phyloP scores from a whole-genome alignment of 345 rosid genomes.

The Populus simonii region DNA sequence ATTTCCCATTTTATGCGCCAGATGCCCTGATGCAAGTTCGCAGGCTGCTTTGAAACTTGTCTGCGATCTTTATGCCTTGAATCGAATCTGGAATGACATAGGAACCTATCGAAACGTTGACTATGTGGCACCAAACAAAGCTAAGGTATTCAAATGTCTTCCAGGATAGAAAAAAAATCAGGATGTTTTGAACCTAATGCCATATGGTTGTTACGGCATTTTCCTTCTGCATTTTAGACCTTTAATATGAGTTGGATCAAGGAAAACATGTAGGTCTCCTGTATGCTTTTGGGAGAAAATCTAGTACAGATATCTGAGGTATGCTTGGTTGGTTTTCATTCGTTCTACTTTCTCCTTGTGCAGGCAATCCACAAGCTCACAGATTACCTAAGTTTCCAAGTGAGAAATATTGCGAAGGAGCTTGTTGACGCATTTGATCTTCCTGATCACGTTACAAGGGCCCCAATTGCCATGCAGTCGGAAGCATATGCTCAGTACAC shows the following conservation, averaged over 20 bases:
- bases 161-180: background rate
- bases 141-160: constrained; percentile 59
- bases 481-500: constrained; percentile 92
- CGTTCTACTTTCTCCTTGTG: background rate
- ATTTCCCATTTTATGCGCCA: constrained; percentile 18
- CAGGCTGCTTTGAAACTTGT: constrained; percentile 77
- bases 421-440: constrained; percentile 81
- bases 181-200: background rate
- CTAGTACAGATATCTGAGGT: background rate
- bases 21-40: constrained; percentile 75
- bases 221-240: background rate
- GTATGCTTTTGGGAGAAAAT: background rate
- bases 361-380: constrained; percentile 93
- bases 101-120: constrained; percentile 94
- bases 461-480: constrained; percentile 92
- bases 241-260: background rate
- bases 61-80: constrained; percentile 95
- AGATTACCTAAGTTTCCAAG: constrained; percentile 84
- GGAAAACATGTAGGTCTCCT: background rate
- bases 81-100: constrained; percentile 89
- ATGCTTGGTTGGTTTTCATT: background rate
- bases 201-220: background rate
- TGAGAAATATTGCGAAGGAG: constrained; percentile 73
- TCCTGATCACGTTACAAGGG: constrained; percentile 75
- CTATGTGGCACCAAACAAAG: constrained; percentile 97